A percentile compares a stretch with the other conserved stretches of the same genome.
Conservation (phyloP, 306 rosid genomes). For the Gastrolobium villosum region DNA sequence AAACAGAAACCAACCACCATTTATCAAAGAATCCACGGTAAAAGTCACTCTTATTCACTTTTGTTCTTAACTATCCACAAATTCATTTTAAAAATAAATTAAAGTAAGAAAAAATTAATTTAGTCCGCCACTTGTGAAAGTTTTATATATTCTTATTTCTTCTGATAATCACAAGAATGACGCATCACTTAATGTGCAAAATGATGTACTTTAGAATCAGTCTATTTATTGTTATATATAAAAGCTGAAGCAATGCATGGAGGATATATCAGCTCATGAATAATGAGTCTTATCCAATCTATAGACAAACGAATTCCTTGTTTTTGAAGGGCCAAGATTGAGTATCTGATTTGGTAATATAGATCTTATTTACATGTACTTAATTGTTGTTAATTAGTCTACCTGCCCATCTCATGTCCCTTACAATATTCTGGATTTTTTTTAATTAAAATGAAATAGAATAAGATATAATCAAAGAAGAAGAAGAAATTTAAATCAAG, state of each 20-base stretch:
- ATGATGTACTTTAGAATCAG: not conserved
- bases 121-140: not conserved
- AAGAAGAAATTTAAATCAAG: conserved; percentile 25
- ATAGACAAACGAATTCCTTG: conserved; percentile 25
- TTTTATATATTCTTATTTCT: not conserved
- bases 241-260: conserved; percentile 18
- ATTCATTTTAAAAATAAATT: too few relatives aligned
- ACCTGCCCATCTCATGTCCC: conserved; percentile 13
- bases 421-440: not conserved
- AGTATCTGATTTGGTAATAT: conserved; percentile 24
- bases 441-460: conserved; percentile 7
- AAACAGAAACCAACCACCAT: too few relatives aligned
- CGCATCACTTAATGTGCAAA: too few relatives aligned
- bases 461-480: conserved; percentile 9
- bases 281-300: conserved; percentile 31
- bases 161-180: not conserved
- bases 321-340: conserved; percentile 22
- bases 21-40: too few relatives aligned
- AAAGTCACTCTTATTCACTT: too few relatives aligned
- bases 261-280: conserved; percentile 27
- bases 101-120: too few relatives aligned
- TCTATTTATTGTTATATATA: not conserved
- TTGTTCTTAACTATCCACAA: too few relatives aligned
- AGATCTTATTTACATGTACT: not conserved
- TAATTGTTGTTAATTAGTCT: conserved; percentile 33